phyloP scores from a whole-genome alignment of 1,284 basidiomycete species.

The Cryptococcus sp. region DNA sequence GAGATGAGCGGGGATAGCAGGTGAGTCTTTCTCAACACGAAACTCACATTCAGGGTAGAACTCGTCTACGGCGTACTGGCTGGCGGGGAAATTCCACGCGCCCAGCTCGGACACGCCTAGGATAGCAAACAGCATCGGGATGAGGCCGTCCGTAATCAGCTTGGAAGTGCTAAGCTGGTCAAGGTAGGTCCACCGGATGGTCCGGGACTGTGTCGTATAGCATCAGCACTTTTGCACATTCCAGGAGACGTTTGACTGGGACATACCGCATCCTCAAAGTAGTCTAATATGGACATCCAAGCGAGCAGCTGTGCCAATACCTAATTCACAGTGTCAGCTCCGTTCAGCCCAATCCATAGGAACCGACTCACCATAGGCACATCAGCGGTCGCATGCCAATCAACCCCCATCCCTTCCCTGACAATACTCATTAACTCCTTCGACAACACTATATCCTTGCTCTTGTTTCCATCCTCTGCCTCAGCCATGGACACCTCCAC shows the following conservation, averaged over 20 bases:
- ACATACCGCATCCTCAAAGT: conserved; percentile 78
- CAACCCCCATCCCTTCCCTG: conserved; percentile 53
- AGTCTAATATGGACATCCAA: conserved; percentile 87
- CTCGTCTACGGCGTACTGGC: conserved; percentile 80
- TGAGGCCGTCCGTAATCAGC: conserved; percentile 63
- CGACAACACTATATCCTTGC: conserved; percentile 56
- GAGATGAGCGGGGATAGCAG: conserved; percentile 7
- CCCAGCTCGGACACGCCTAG: conserved; percentile 55
- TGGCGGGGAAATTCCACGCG: conserved; percentile 50
- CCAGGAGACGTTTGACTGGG: background rate
- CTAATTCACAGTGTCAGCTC: conserved; percentile 3
- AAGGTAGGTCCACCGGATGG: conserved; percentile 60
- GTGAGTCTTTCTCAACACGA: background rate
- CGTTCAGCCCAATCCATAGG: conserved; percentile 2
- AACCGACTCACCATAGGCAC: conserved; percentile 29
- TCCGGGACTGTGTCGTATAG: conserved; percentile 32
- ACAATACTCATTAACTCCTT: conserved; percentile 64
- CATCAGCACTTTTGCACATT: background rate
- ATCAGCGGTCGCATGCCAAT: conserved; percentile 48
- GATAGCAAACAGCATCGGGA: conserved; percentile 71
- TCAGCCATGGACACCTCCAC: conserved; percentile 57
- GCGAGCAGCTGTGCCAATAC: conserved; percentile 59
- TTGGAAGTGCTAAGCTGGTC: conserved; percentile 74
- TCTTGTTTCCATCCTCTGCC: conserved; percentile 51
- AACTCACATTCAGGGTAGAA: conserved; percentile 74